These are phyloP conservation scores for Exophiala phaeomuriformis DNA, from an alignment of 2,329 filamentous ascomycete species.

Conservation along the genomic window DNA sequence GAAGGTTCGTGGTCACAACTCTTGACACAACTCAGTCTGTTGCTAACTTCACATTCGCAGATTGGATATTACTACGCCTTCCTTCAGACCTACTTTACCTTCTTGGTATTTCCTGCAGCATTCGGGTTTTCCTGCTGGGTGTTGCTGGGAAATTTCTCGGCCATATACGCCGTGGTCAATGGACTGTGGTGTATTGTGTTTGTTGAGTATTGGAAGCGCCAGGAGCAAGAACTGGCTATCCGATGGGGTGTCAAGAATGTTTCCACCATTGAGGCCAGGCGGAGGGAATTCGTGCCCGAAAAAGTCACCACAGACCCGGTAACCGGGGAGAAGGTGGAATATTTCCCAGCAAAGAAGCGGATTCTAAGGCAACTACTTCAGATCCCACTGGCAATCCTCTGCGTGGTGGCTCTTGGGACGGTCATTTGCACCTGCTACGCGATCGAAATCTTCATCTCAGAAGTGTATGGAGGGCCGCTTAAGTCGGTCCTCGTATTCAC, in stretches of 20 bases:
- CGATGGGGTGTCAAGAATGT: slow-evolving; percentile 85
- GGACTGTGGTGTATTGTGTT: slow-evolving; percentile 84
- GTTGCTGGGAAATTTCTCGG: slow-evolving; percentile 76
- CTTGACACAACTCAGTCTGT: background rate
- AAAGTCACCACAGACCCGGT: slow-evolving; percentile 68
- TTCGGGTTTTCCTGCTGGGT: slow-evolving; percentile 73
- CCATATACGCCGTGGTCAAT: slow-evolving; percentile 68
- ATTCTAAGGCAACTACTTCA: slow-evolving; percentile 71
- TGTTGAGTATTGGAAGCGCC: slow-evolving; percentile 93
- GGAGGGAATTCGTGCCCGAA: slow-evolving; percentile 72
- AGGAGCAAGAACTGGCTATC: slow-evolving; percentile 76
- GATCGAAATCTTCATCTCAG: slow-evolving; percentile 91
- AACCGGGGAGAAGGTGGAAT: slow-evolving; percentile 68
- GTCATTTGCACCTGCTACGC: slow-evolving; percentile 82
- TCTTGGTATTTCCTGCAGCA: slow-evolving; percentile 71
- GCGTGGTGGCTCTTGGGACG: slow-evolving; percentile 64
- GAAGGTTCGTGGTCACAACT: slow-evolving; percentile 39
- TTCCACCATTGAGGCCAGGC: slow-evolving; percentile 68
- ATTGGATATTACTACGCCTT: slow-evolving; percentile 96
- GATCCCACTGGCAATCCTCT: slow-evolving; percentile 73
- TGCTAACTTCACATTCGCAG: slow-evolving; percentile 31
- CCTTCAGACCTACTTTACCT: slow-evolving; percentile 80
- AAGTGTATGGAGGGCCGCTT: slow-evolving; percentile 83
- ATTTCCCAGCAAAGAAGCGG: slow-evolving; percentile 70
- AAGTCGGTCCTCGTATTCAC: slow-evolving; percentile 81